Evolutionary conservation across 257 asterid genomes (phyloP), one percentile per base, ranked within the genome.

Genomic region (Linaria vulgaris): DNA sequence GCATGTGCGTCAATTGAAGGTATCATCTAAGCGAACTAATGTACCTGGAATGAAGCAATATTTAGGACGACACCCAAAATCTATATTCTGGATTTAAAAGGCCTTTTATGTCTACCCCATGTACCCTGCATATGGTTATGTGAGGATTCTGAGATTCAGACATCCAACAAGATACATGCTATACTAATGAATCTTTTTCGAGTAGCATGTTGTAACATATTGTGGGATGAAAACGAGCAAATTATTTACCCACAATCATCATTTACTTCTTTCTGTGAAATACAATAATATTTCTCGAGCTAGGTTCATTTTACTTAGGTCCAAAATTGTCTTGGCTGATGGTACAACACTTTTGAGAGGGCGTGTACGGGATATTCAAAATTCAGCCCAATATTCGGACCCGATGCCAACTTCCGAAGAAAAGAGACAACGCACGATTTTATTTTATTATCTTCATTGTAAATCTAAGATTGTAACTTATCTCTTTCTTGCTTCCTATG

Each of bases 91-190:
- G 84, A 56, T 66, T 74, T 1, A 67, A 83, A 53, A 68, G 90
- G 67, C 78, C 83, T 37, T 83, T 78, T 53, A 73, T 83, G 81
- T 81, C 87, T 17, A 84, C 15, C 82, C 83, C 25, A 43, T 63
- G 25, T 83, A 51, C 69, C 74, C 85, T 44, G 81, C 85, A 27
- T 78, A 71, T 48, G 80, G 84, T 66, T 83, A 78, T 30, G 90
- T 86, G 80, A 80, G 88, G n/a, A n/a, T n/a, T n/a, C n/a, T n/a
- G n/a, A n/a, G 89, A 74, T 78, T 70, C 21, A 80, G 89, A 77
- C 86, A 86, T 51, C 82, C 86, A n/a, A 80, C 70, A 75, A n/a
- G n/a, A n/a, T 80, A 83, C 79, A 75, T 84, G 69, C 86, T 86
- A n/a, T 83, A 83, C 23, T 83, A 75, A 79, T 43, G 74, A 65